Conservation (phyloP, 805 yeast genomes). For the Lipomyces yamanashiensis region DNA sequence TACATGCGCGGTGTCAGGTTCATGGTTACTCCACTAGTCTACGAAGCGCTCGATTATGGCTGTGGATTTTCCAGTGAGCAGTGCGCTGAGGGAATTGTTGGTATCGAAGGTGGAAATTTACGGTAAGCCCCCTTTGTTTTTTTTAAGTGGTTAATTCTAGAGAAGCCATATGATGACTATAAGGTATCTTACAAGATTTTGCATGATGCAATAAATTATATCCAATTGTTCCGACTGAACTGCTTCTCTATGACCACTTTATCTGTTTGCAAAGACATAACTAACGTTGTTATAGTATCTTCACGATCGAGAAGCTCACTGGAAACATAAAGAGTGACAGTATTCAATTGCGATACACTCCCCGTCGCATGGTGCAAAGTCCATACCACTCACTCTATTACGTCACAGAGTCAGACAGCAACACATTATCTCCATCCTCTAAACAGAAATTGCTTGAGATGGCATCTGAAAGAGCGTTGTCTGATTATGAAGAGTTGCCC, state of each 20-base stretch:
- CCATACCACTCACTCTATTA: conserved; percentile 43
- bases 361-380: conserved; percentile 49
- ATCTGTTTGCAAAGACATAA: not conserved
- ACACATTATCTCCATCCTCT: conserved; percentile 39
- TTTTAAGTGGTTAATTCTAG: conserved; percentile 38
- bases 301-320: conserved; percentile 35
- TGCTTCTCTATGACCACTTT: not conserved
- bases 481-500: conserved; percentile 45
- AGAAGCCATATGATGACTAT: conserved; percentile 34
- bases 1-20: conserved; percentile 47
- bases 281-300: conserved; percentile 30
- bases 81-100: conserved; percentile 64
- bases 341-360: conserved; percentile 56
- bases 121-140: conserved; percentile 37
- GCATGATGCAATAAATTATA: conserved; percentile 11
- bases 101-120: conserved; percentile 57
- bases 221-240: conserved; percentile 38
- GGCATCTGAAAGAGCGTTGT: conserved; percentile 32
- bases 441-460: conserved; percentile 14
- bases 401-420: conserved; percentile 54
- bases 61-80: conserved; percentile 68
- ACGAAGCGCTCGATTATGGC: conserved; percentile 50
- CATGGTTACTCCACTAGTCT: conserved; percentile 55
- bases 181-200: conserved; percentile 27
- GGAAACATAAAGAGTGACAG: conserved; percentile 46